Base-by-base conservation (phyloP, 331 rosid genomes). In the Telfairia occidentalis region DNA sequence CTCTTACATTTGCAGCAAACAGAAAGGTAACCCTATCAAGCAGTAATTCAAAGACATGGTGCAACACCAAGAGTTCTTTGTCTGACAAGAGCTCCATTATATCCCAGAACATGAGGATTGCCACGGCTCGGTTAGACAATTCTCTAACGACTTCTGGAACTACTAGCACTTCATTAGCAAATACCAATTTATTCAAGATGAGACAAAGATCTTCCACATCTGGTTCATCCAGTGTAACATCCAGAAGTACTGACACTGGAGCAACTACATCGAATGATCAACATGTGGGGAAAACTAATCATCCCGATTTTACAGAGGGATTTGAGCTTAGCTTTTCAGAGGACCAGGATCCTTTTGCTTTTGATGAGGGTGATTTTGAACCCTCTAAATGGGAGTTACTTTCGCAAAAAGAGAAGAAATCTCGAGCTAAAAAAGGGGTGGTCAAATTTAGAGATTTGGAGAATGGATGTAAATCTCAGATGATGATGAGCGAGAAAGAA, bases 381-480 rank as follows among this genome's bases (percentile, higher is more conserved):
- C 99, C 91, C 78, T 90, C 99, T 54, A 89, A 95, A 82, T 95
- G 97, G 99, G 99, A 95, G 83, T 48, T 86, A 60, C 82, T 90
- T 76, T 90, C 96, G 28, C 88, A 95, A 82, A 92, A 90, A 78
- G 81, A 83, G 45, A 86, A 81, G 48, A 48, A 6, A 58, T 28
- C 87, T 79, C 85, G 26, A 37, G 54, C 87, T 28, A 88, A 58
- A 77, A 82, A 80, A 67, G 69, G 57, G 77, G 81, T 64, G 75
- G 66, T 49, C 24, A 58, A 72, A 30, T 77, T n/a, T 73, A 83
- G 87, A 78, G 89, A 83, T 66, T 77, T 86, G 43, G 86, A 87
- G 64, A 84, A 85, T 80, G 83, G 66, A 59, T 74, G 78, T 81
- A 92, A 84, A 78, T 85, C 92, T 82, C 90, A 70, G 74, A 70